Base-by-base conservation (phyloP, 169 alveolate genomes). In the Babesia bovis region DNA sequence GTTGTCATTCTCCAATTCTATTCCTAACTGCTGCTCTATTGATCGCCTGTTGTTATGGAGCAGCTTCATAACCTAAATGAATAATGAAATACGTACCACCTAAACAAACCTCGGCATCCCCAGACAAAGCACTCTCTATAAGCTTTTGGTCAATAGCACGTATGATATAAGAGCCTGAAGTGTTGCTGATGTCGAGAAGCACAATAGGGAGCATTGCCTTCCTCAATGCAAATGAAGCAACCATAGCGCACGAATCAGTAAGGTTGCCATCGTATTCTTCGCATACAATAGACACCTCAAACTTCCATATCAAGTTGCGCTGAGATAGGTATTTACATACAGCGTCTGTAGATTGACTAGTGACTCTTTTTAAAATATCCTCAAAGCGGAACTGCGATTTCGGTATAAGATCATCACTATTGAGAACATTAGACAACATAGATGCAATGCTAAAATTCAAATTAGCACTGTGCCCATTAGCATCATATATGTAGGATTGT, bases 251-350 rank as follows among this genome's bases (percentile, higher is more conserved):
- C 45, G 49, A 23, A 55, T 79, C 87, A 40, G 69, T 33, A 0
- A 67, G 42, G 61, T 79, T 79, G 40, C 87, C 87, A 32, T 79
- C 87, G 40, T 79, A 79, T n/a, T 67, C 82, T 30, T 79, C 87
- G 49, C 74, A 79, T 10, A 30, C 12, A 21, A 79, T 32, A 0
- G n/a, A 21, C 10, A 79, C n/a, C 21, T 70, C 69, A 44, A 79
- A 35, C 44, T 67, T 69, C 87, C 87, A 79, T 10, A 60, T 40
- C 30, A 77, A 45, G 4, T 57, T 45, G 15, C 55, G 32, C 19
- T 21, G 35, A 21, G 36, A 36, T 6, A 77, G 30, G 21, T 67
- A 67, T 26, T 17, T 45, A 30, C 59, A 23, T 3, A 66, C 41
- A 1, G 17, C 15, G 25, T 51, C 66, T 5, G 51, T 1, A 17